Base-by-base conservation (phyloP, 768 basidiomycete genomes). In the Trametes punicea region DNA sequence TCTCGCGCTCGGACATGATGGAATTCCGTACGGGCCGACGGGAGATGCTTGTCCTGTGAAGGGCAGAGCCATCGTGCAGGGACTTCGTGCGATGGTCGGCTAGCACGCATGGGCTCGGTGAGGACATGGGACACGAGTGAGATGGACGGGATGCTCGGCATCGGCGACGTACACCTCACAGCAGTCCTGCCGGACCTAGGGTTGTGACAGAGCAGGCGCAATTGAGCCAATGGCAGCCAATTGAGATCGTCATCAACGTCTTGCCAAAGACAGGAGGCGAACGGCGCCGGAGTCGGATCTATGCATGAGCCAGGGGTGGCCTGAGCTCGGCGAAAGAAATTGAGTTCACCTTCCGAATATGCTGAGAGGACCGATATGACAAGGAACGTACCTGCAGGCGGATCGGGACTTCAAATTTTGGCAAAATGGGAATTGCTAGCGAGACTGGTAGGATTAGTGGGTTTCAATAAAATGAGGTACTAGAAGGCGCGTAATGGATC, bases 1-100 rank as follows among this genome's bases (percentile, higher is more conserved):
- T 31, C 36, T 36, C 6, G 36, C 56, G 44, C 25, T 26, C 44
- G 29, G 49, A 39, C 33, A n/a, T 15, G 26, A n/a, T n/a, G 18
- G 49, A 31, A 46, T n/a, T n/a, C 45, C 38, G 29, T n/a, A 41
- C 56, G 50, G 56, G 27, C 56, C 56, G 56, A 38, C 40, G 56
- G 50, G 11, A 42, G 7, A 33, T 47, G 29, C 38, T 30, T 47
- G 50, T 40, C 50, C 45, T 34, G 44, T 30, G 49, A 42, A 46
- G 25, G 50, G 49, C 44, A 57, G 48, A 10, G 42, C 48, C 41
- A 27, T 36, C 16, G 44, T 39, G 56, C 21, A 33, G 25, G 42
- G 52, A 21, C 50, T 57, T 57, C 56, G 56, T 57, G 56, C 56
- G 56, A 57, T 57, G 56, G 56, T 57, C 56, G 56, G 56, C 34